Evolutionary conservation across 2,329 filamentous ascomycete species (phyloP), one percentile per base, ranked within the genome.

Genomic region (Paecilomyces variotii): DNA sequence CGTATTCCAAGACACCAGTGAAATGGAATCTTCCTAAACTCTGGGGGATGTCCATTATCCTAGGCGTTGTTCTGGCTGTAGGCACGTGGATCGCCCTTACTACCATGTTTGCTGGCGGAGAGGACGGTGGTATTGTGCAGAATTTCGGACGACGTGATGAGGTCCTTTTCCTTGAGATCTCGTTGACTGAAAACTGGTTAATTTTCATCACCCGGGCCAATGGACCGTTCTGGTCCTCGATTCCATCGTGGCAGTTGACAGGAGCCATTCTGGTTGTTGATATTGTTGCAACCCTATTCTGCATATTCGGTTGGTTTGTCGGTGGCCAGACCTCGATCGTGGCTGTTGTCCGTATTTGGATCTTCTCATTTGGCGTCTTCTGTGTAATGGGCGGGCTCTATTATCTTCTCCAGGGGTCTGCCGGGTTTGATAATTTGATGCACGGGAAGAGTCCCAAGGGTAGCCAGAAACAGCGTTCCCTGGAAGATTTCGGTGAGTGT

Each of bases 201-300:
- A 96, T 96, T 77, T 95, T 96, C 81, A 93, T 96, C 78, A 96
- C 91, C 64, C 90, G 91, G 82, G 88, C 90, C 78, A 92, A 92
- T 77, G 90, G 91, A 70, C 90, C 90, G 57, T 93, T 95, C 83
- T 95, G 90, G 90, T 91, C 89, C 2, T 92, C 89, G 26, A 84
- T 91, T 60, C 91, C 91, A 60, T 95, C 90, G 61, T 92, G 90
- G 88, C 89, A 95, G 76, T 81, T 96, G 52, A 75, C 81, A 57
- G 87, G 87, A 62, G 91, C 91, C 63, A 91, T 96, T 64, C 73
- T 94, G 54, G 65, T 90, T 55, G 91, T 96, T 69, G 90, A 96
- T 71, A 82, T 94, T 67, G 77, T 95, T 59, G 90, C 91, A 63
- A 95, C 90, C 45, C 82, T 91, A 74, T 95, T 96, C 84, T 87